Base-by-base conservation (phyloP, 2,329 filamentous ascomycete genomes). In the Thelonectria blattea region DNA sequence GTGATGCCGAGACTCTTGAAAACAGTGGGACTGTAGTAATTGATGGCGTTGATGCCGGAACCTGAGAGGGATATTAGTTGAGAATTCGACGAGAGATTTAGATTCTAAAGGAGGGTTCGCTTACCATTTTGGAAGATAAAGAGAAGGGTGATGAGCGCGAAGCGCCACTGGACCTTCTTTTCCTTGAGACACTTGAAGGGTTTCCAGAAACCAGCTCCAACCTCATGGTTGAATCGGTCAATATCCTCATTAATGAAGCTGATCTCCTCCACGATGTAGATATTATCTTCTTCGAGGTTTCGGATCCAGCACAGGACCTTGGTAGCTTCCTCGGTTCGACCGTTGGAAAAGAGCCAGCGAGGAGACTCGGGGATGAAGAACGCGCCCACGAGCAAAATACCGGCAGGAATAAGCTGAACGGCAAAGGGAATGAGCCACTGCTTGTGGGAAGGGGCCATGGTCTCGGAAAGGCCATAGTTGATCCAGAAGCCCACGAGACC, bases 121-220 rank as follows among this genome's bases (percentile, higher is more conserved):
- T 66, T 69, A 51, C 88, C 88, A 68, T 94, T 94, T 75, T 94
- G 91, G 83, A 88, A 92, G 54, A 93, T 79, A 80, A 93, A 93
- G 18, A 94, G 81, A 69, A 91, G 84, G 56, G 85, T 84, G 48
- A 91, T 91, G 11, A 93, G 81, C 73, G 91, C 85, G 76, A 94
- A 88, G 43, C 91, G 85, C 80, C 87, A 91, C 65, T 85, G 85
- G 24, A 91, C 83, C 70, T 83, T 83, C 59, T 77, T 80, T 65
- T 85, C 77, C 66, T 80, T 81, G 58, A 83, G 79, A 20, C 85
- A 80, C 8, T 80, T 78, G 77, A 92, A 91, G 0, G 89, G 89
- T 75, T 88, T 88, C 87, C 87, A 92, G 81, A 93, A 92, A 3
- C 90, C 90, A 15, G 85, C 76, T 9, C 90, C 90, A 47, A 92